Percentiles rank a stretch among this genome's conserved stretches.
Conservation (phyloP, 2,329 filamentous ascomycete genomes). For the Calonectria crousiana region DNA sequence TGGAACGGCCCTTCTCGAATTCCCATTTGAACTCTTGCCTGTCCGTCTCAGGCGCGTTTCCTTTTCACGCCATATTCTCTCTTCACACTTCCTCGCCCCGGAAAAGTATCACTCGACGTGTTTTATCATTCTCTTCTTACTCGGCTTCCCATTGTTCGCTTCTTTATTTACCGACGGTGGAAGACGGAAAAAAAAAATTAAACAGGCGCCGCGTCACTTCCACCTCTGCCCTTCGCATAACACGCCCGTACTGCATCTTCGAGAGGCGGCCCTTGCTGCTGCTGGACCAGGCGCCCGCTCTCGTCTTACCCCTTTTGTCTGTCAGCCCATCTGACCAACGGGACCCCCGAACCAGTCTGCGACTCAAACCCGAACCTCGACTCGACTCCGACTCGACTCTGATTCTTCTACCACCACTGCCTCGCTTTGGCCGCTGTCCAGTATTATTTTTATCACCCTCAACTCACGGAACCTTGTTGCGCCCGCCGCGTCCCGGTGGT, state of each 20-base stretch:
- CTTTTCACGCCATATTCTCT: constrained; percentile 15
- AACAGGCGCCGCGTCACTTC: constrained; percentile 8
- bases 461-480: not conserved
- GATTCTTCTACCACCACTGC: not conserved
- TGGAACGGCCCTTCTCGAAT: constrained; percentile 24
- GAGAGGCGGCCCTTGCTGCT: constrained; percentile 37
- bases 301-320: constrained; percentile 35
- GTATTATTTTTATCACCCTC: not conserved
- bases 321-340: constrained; percentile 27
- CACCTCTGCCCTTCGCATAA: constrained; percentile 3
- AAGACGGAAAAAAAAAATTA: not conserved
- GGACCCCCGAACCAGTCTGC: constrained; percentile 12
- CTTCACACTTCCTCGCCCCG: constrained; percentile 3
- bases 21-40: constrained; percentile 17
- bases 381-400: constrained; percentile 10
- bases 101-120: constrained; percentile 3
- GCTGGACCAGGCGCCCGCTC: constrained; percentile 39
- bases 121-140: constrained; percentile 9
- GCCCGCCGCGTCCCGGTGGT: constrained; percentile 4
- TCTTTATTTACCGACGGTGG: not conserved
- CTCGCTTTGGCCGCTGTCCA: not conserved
- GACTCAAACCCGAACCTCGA: not conserved
- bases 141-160: constrained; percentile 1
- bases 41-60: constrained; percentile 18
- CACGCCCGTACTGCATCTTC: constrained; percentile 8